These are phyloP conservation scores for Camellia japonica DNA, from an alignment of 148 eudicot genomes.

Conservation along the genomic window DNA sequence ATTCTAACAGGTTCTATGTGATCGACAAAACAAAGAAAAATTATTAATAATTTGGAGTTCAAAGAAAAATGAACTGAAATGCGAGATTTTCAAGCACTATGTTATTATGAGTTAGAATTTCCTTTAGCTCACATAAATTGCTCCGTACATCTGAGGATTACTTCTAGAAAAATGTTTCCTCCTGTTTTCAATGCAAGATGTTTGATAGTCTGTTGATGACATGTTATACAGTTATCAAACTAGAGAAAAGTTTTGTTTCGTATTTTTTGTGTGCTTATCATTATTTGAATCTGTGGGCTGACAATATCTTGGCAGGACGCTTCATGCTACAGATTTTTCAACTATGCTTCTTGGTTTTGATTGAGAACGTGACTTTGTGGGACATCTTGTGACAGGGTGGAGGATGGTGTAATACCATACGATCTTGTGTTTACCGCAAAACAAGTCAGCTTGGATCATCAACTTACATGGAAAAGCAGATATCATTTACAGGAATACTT, in stretches of 20 bases:
- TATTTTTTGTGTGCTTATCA: not conserved
- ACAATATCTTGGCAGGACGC: not conserved
- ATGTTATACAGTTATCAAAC: not conserved
- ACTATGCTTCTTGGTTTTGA: not conserved
- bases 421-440: slow-evolving; percentile 82
- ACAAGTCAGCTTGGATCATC: slow-evolving; percentile 88
- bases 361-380: slow-evolving; percentile 1
- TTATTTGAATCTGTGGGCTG: not conserved
- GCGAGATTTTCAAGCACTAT: not conserved
- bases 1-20: not conserved
- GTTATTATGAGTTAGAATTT: not conserved
- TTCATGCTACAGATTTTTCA: slow-evolving; percentile 6
- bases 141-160: too few relatives aligned
- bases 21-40: not conserved
- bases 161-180: too few relatives aligned
- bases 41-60: not conserved
- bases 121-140: not conserved
- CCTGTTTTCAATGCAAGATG: too few relatives aligned
- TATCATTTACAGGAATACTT: slow-evolving; percentile 82
- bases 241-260: not conserved
- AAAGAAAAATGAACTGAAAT: not conserved
- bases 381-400: slow-evolving; percentile 69
- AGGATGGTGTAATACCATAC: slow-evolving; percentile 87
- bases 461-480: slow-evolving; percentile 62
- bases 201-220: too few relatives aligned